Evolutionary conservation across 192 early-diverging fungal genomes (phyloP).

Genomic region (Dissophora ornata): DNA sequence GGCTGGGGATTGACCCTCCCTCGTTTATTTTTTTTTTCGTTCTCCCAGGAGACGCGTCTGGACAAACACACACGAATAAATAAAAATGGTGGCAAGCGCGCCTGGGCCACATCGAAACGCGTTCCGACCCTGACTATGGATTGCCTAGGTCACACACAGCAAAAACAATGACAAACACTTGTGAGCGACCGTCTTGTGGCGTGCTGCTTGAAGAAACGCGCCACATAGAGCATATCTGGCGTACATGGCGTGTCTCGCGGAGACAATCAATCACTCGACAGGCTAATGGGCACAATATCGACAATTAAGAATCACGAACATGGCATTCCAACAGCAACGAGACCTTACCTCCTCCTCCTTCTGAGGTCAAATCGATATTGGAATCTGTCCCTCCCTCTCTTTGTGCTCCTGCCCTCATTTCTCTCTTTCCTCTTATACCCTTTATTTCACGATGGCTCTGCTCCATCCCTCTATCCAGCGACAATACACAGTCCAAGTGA

Average conservation of each 20-base stretch:
- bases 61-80: background rate
- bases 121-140: background rate
- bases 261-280: background rate
- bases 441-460: constrained; percentile 3
- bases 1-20: too few relatives aligned
- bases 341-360: constrained; percentile 8
- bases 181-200: too few relatives aligned
- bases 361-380: constrained; percentile 37
- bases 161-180: background rate
- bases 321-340: constrained; percentile 33
- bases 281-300: background rate
- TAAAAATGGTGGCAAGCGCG: background rate
- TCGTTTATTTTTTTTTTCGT: background rate
- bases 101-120: background rate
- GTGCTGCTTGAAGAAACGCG: too few relatives aligned
- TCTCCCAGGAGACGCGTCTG: background rate
- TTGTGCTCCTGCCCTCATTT: constrained; percentile 5
- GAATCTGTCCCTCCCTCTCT: constrained; percentile 15
- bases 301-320: constrained; percentile 18
- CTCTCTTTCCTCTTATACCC: background rate
- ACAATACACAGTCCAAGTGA: too few relatives aligned
- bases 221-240: too few relatives aligned
- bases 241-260: background rate
- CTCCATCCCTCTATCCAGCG: too few relatives aligned
- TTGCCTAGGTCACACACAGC: background rate